These are phyloP conservation scores for Arabis hirsuta DNA, from an alignment of 345 rosid species.

Conservation along the genomic window DNA sequence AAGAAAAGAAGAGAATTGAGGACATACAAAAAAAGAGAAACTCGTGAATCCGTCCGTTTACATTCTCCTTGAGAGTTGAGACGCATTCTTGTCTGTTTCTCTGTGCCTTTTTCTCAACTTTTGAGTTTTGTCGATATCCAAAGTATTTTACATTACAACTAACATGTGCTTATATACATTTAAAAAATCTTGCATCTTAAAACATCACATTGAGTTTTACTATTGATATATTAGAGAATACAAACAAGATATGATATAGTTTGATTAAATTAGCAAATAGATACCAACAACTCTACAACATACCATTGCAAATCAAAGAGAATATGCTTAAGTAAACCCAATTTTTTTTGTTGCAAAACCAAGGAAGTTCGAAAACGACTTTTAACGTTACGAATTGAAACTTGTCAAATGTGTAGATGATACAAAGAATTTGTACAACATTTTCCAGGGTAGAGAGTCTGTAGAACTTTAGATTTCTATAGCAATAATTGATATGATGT, in stretches of 20 bases:
- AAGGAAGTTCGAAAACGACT: background rate
- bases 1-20: background rate
- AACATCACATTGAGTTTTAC: background rate
- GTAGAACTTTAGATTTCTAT: background rate
- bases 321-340: background rate
- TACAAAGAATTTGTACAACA: background rate
- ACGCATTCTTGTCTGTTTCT: background rate
- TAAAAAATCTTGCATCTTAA: background rate
- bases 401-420: background rate
- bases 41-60: conserved; percentile 1
- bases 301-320: background rate
- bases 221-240: background rate
- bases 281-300: background rate
- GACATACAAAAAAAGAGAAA: background rate
- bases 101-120: background rate
- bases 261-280: background rate
- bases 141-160: background rate
- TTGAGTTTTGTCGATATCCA: background rate
- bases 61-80: background rate
- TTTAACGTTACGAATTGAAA: background rate
- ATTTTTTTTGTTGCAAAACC: background rate
- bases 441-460: too few species aligned
- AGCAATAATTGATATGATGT: too few species aligned
- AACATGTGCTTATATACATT: background rate
- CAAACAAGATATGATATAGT: background rate